A percentile compares a stretch with the other conserved stretches of the same genome.
phyloP scores from a whole-genome alignment of 225 moss, liverwort and hornwort genomes.

The Climacium dendroides region DNA sequence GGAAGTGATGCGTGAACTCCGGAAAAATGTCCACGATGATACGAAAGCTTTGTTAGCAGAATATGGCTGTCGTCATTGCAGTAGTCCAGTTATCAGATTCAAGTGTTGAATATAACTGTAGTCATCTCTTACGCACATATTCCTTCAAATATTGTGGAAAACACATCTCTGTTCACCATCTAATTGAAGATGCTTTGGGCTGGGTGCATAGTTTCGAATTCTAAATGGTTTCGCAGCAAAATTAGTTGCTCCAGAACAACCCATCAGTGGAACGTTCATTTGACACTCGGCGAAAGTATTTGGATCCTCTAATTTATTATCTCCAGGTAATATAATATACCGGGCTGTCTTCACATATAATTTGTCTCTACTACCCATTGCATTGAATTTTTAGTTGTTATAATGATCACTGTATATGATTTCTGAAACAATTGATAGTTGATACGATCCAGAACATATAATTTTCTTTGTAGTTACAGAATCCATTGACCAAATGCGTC shows the following conservation, averaged over 20 bases:
- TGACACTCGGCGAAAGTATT: slow-evolving; percentile 23
- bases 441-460: not conserved
- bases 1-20: not conserved
- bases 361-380: not conserved
- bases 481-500: not conserved
- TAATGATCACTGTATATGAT: not conserved
- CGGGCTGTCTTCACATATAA: not conserved
- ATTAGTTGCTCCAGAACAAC: slow-evolving; percentile 26
- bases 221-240: slow-evolving; percentile 42
- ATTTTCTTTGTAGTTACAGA: not conserved
- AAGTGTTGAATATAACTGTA: not conserved
- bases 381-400: not conserved
- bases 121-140: not conserved
- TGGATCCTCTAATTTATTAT: slow-evolving; percentile 30
- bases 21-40: not conserved
- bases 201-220: not conserved
- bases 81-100: not conserved
- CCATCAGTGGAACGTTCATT: slow-evolving; percentile 30
- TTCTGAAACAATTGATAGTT: not conserved
- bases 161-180: not conserved
- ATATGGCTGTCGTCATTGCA: not conserved
- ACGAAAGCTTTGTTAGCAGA: not conserved
- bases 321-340: slow-evolving; percentile 27
- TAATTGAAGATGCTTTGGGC: not conserved
- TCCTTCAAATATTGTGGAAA: not conserved